Evolutionary conservation across 345 rosid species (phyloP), one percentile per base, ranked within the genome.

Genomic region (Heritiera littoralis): DNA sequence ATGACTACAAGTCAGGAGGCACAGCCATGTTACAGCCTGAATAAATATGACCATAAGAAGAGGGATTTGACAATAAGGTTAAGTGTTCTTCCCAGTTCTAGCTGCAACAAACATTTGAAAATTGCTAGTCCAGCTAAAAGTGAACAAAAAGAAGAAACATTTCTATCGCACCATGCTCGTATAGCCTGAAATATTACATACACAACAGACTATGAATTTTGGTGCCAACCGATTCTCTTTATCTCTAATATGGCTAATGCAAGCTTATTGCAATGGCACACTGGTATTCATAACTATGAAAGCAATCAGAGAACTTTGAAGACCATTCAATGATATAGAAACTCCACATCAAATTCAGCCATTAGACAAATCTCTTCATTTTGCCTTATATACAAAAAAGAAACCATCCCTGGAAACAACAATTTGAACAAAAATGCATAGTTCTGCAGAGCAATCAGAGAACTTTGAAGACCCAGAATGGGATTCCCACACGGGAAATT

Each of bases 271-370:
- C 65, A 7, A 30, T 49, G 58, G 46, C 46, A 72, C 14, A 30
- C 1, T 6, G 11, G 20, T 1, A 10, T 20, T 43, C 28, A 43
- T n/a, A 67, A 12, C 3, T 46, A 48, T 14, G 43, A 71, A 28
- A 71, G 58, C 70, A 70, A 86, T 86, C 88, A 86, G 86, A 86
- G 88, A 86, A 84, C 85, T 84, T 86, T 82, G 85, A 84, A 86
- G 89, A 76, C 79, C 71, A 68, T 23, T 83, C 48, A 66, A 73
- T 2, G 40, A 77, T 58, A 41, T 14, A 20, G 46, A n/a, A 63
- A 52, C 83, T 86, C 85, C 66, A 86, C 86, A 86, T 72, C 28
- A 68, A 74, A 45, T 86, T 84, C 85, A 66, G 85, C 51, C 49
- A 32, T 9, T 4, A 52, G 17, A 32, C 18, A 66, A 76, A 60